Evolutionary conservation across 1,139 yeast species (phyloP).

Genomic region (Candida tunisiensis): DNA sequence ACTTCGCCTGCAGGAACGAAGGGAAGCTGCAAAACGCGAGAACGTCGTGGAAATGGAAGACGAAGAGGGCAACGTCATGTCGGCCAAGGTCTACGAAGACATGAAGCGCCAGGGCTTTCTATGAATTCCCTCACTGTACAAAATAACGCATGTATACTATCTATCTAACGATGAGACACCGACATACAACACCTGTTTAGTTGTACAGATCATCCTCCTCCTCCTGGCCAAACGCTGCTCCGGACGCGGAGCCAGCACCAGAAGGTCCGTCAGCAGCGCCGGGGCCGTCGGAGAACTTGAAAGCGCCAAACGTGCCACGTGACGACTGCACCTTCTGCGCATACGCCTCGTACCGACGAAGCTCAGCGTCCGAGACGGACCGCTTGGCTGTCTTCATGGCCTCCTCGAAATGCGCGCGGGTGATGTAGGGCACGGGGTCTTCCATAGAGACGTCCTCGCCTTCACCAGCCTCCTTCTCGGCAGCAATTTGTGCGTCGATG

Average conservation of each 20-base stretch:
- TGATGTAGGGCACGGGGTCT: constrained; percentile 92
- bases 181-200: constrained; percentile 18
- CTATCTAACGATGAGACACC: background rate
- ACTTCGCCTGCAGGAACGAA: constrained; percentile 25
- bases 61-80: constrained; percentile 84
- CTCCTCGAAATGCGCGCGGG: constrained; percentile 88
- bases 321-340: constrained; percentile 95
- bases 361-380: constrained; percentile 91
- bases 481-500: constrained; percentile 57
- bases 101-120: constrained; percentile 71
- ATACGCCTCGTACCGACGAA: constrained; percentile 97
- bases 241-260: constrained; percentile 16
- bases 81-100: constrained; percentile 64
- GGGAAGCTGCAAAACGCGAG: constrained; percentile 28
- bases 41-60: constrained; percentile 75
- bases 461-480: constrained; percentile 27
- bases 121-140: constrained; percentile 7
- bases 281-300: constrained; percentile 20
- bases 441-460: constrained; percentile 46
- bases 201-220: constrained; percentile 90
- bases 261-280: constrained; percentile 12
- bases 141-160: background rate
- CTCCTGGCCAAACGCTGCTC: constrained; percentile 46
- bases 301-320: constrained; percentile 53
- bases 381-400: constrained; percentile 99